Conservation (phyloP, 768 basidiomycete genomes). For the Lactarius akahatsu region DNA sequence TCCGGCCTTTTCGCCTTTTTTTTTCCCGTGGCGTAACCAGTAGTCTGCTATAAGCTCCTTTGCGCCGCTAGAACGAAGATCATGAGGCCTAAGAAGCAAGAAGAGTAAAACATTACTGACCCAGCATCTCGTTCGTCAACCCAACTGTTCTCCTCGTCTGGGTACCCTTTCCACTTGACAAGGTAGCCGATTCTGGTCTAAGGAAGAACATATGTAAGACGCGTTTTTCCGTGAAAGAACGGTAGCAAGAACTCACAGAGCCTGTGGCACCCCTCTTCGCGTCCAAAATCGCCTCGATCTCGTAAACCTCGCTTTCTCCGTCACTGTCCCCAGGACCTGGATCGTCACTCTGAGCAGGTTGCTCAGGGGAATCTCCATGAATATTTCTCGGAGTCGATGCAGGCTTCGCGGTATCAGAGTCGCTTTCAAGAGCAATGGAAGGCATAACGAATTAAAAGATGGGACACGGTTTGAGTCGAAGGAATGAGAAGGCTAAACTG, state of each 20-base stretch:
- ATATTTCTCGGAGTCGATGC: not conserved
- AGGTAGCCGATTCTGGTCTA: conserved; percentile 69
- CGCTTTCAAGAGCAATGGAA: conserved; percentile 7
- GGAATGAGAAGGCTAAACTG: not conserved
- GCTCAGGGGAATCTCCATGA: conserved; percentile 13
- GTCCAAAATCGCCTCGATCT: conserved; percentile 75
- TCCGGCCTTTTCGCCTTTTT: conserved; percentile 44
- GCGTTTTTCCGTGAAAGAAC: conserved; percentile 12
- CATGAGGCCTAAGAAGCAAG: conserved; percentile 17
- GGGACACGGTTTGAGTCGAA: not conserved
- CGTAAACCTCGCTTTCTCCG: conserved; percentile 46
- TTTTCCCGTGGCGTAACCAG: conserved; percentile 48
- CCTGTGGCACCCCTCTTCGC: conserved; percentile 63
- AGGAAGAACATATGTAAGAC: conserved; percentile 8
- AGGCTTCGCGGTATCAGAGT: not conserved
- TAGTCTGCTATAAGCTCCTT: conserved; percentile 60
- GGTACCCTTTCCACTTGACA: conserved; percentile 80
- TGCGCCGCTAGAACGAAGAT: conserved; percentile 55
- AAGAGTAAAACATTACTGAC: conserved; percentile 41
- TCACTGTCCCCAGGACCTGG: conserved; percentile 28
- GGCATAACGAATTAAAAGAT: conserved; percentile 5
- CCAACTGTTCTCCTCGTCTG: conserved; percentile 70
- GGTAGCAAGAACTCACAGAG: conserved; percentile 28
- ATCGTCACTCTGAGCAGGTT: conserved; percentile 17
- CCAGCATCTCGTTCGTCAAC: conserved; percentile 70